Conservation (phyloP, 805 yeast species). For the Wickerhamomyces ciferrii region DNA sequence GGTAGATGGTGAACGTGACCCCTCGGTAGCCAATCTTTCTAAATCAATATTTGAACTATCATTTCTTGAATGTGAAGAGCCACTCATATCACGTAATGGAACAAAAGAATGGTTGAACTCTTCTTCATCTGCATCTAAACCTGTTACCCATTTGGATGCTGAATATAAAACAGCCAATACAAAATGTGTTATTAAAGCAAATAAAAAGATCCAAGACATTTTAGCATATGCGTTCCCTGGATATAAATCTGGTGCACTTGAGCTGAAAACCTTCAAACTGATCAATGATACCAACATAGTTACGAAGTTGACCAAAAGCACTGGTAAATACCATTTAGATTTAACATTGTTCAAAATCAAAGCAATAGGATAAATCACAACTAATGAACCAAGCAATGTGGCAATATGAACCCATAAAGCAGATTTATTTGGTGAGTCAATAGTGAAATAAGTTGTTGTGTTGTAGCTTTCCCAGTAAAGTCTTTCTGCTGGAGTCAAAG, state of each 20-base stretch:
- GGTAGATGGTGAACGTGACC: slow-evolving; percentile 25
- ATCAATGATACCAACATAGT: slow-evolving; percentile 45
- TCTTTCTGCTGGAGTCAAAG: slow-evolving; percentile 66
- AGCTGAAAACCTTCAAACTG: slow-evolving; percentile 50
- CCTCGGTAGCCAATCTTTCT: slow-evolving; percentile 11
- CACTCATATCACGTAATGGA: slow-evolving; percentile 21
- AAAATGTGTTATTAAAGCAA: slow-evolving; percentile 50
- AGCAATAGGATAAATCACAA: slow-evolving; percentile 61
- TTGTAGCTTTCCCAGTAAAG: slow-evolving; percentile 75
- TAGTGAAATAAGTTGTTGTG: slow-evolving; percentile 67
- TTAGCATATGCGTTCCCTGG: slow-evolving; percentile 71
- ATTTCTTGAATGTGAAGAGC: slow-evolving; percentile 1
- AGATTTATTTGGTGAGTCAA: slow-evolving; percentile 41
- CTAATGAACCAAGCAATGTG: slow-evolving; percentile 36
- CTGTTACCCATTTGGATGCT: slow-evolving; percentile 37
- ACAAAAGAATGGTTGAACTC: slow-evolving; percentile 17
- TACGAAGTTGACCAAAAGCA: slow-evolving; percentile 44
- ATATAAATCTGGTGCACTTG: slow-evolving; percentile 60
- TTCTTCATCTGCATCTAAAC: slow-evolving; percentile 19
- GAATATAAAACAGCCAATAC: slow-evolving; percentile 44
- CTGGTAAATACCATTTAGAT: slow-evolving; percentile 54
- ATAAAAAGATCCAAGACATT: slow-evolving; percentile 56
- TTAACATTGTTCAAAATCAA: slow-evolving; percentile 58
- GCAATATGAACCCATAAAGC: slow-evolving; percentile 52
- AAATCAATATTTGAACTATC: slow-evolving; percentile 11